Base-by-base conservation (phyloP, 257 asterid species). In the Solanum commersonii region DNA sequence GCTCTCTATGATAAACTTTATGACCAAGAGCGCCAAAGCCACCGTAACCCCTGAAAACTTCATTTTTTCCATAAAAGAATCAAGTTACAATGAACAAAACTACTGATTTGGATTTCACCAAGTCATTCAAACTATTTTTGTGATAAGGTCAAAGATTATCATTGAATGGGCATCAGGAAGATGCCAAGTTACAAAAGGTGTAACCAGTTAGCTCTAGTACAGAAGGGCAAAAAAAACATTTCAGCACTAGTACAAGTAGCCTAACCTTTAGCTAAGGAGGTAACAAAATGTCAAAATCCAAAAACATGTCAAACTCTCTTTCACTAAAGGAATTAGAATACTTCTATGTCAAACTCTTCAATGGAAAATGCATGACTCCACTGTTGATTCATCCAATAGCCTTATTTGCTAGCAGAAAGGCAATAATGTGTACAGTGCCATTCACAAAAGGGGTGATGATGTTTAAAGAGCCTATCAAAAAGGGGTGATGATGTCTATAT, bases 1-100 rank as follows among this genome's bases (percentile, higher is more conserved):
- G 93, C 91, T 97, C 99, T 87, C 99, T 92, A 40, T 90, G 92
- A 90, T 95, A 97, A 37, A 96, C 99, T 60, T 96, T 91, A 90
- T 97, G 99, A 56, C 99, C 99, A 84, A 97, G 98, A 83, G 99
- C 99, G 40, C 99, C 99, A 92, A 97, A 97, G 42, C 99, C 99
- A 90, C 99, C 99, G 52, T 97, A 97, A 86, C 99, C 99, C 99
- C 99, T 96, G 98, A 90, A 94, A 91, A 91, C 98, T 94, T 94
- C 93, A 92, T 91, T 90, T 89, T 72, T 59, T 90, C 87, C 91
- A 90, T 91, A 76, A 74, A 79, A 70, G 74, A 85, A 93, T 94
- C 93, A 95, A 89, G 88, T 91, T 70, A 90, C 86, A 90, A 76
- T 34, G 40, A 88, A 52, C 59, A 88, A 76, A 16, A 13, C 38